Evolutionary conservation across 495 filamentous ascomycete species (phyloP), one percentile per base, ranked within the genome.

Genomic region (Penicillium verhagenii): DNA sequence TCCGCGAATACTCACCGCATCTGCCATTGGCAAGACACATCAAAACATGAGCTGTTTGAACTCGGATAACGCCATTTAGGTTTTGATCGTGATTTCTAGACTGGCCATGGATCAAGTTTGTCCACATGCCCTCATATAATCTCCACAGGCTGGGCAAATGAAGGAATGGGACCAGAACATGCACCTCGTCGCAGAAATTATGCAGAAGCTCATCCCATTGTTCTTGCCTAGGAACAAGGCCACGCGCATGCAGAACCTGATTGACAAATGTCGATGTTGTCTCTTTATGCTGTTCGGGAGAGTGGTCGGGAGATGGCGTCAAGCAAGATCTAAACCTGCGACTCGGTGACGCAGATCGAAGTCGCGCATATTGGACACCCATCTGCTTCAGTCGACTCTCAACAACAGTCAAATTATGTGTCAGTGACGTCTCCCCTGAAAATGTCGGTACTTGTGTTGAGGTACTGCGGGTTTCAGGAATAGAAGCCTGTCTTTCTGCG

Each of bases 361-460:
- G 25, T 38, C 47, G 29, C 9, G 40, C 11, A 40, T 65, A 57
- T 39, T 47, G 37, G 3, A 54, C 57, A 18, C 57, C 55, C 55
- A 58, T 64, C 38, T 64, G 56, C 37, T 62, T 52, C 11, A 69
- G 46, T 9, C 59, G 52, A 16, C 54, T 58, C 33, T 70, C 62
- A 10, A 70, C 60, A 13, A 66, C 52, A 13, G 59, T 54, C 18
- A 70, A 25, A 1, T 56, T 64, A 18, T 64, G 62, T 7, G 53
- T 35, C 25, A 70, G 54, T 4, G 67, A 67, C 5, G 67, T 63
- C 43, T 70, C 66, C 1, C 66, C 66, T 7, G 59, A 63, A 26
- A 64, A 69, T 1, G 60, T 45, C 1, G 50, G 57, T 0, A 61
- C 53, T 24, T 54, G 31, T 2, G 25, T 39, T 3, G 47, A 53